Conservation (phyloP, 2,329 filamentous ascomycete species). For the Aspergillus tubingensis region DNA sequence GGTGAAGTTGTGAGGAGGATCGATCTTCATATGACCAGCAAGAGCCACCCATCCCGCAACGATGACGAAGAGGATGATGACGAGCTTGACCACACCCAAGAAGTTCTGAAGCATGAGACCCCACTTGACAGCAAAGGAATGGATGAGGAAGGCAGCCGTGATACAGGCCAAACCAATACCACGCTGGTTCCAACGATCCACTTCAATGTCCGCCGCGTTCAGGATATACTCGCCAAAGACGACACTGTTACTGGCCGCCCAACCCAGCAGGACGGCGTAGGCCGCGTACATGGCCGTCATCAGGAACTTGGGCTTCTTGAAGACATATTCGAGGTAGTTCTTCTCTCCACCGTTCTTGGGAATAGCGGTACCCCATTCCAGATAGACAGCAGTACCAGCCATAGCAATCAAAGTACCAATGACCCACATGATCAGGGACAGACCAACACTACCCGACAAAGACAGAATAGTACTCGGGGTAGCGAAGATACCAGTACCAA, state of each 20-base stretch:
- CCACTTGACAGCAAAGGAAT: constrained; percentile 49
- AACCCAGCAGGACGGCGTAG: constrained; percentile 54
- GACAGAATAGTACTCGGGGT: constrained; percentile 50
- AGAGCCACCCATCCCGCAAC: constrained; percentile 46
- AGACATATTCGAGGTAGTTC: constrained; percentile 58
- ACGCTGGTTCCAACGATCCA: constrained; percentile 53
- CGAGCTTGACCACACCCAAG: constrained; percentile 53
- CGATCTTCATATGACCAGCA: constrained; percentile 40
- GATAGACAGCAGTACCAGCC: constrained; percentile 47
- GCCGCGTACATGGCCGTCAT: constrained; percentile 57
- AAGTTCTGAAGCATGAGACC: constrained; percentile 53
- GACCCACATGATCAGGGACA: constrained; percentile 53
- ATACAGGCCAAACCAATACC: constrained; percentile 52
- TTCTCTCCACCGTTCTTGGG: constrained; percentile 55
- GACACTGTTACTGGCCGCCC: constrained; percentile 56
- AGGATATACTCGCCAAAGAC: constrained; percentile 56
- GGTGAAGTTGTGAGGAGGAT: constrained; percentile 40
- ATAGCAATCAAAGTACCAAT: constrained; percentile 51
- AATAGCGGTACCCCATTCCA: constrained; percentile 55
- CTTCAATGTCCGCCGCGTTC: constrained; percentile 46
- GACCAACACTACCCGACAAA: constrained; percentile 49
- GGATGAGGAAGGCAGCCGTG: constrained; percentile 51
- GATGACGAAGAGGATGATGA: constrained; percentile 52
- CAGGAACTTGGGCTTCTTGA: constrained; percentile 53
- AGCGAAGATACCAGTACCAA: constrained; percentile 54